Percentiles rank a stretch among this genome's conserved stretches.
Evolutionary conservation across 2,329 filamentous ascomycete genomes (phyloP).

Genomic region (Cytospora chrysosperma): DNA sequence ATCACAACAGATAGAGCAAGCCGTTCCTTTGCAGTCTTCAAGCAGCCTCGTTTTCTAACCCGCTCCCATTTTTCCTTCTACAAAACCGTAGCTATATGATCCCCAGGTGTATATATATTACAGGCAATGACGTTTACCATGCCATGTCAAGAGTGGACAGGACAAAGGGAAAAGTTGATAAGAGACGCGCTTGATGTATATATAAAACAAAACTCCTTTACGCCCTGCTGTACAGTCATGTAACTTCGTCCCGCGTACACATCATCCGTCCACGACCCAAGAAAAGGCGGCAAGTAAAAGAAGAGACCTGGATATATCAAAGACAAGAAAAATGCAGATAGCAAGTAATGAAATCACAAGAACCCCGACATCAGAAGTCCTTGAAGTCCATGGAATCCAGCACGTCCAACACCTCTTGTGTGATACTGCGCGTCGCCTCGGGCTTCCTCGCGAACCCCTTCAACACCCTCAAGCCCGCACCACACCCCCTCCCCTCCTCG

Average conservation of each 20-base stretch:
- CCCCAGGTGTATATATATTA: constrained; percentile 5
- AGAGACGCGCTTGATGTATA: background rate
- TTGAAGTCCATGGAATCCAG: constrained; percentile 8
- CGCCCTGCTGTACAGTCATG: constrained; percentile 9
- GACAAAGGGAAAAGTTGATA: constrained; percentile 6
- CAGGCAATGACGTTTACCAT: background rate
- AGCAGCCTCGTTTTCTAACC: background rate
- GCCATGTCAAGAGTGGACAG: background rate
- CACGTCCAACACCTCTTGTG: constrained; percentile 14
- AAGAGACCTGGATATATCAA: background rate
- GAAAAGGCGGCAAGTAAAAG: background rate
- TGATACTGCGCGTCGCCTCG: constrained; percentile 9
- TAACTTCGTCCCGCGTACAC: background rate
- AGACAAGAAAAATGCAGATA: background rate
- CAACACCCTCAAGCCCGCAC: constrained; percentile 60
- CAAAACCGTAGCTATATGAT: background rate
- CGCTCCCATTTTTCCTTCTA: background rate
- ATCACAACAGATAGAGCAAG: too few species aligned
- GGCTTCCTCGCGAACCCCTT: constrained; percentile 66
- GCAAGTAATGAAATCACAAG: background rate
- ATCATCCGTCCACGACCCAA: constrained; percentile 22
- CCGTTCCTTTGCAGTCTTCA: background rate
- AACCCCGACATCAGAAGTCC: background rate
- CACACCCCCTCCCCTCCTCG: constrained; percentile 61
- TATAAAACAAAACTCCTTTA: background rate